Conservation (phyloP, 2,329 filamentous ascomycete genomes). For the Aureobasidium sp. region DNA sequence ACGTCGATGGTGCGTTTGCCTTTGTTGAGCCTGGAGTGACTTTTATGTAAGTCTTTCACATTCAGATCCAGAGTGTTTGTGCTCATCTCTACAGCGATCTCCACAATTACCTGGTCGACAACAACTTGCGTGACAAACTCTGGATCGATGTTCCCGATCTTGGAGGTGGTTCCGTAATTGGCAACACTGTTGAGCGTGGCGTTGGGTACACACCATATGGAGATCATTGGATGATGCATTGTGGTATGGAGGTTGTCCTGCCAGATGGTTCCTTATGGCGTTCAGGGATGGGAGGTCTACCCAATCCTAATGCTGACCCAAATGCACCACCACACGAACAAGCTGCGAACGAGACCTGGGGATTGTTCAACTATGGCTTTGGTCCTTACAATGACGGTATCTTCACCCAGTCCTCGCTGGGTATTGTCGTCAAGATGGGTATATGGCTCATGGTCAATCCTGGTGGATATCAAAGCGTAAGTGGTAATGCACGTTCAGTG, state of each 20-base stretch:
- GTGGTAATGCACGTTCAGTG: background rate
- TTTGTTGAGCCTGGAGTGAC: constrained; percentile 65
- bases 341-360: constrained; percentile 27
- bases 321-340: constrained; percentile 28
- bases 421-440: constrained; percentile 55
- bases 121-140: constrained; percentile 37
- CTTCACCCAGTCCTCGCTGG: constrained; percentile 40
- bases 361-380: constrained; percentile 40
- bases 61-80: background rate
- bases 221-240: constrained; percentile 52
- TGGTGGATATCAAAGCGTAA: constrained; percentile 47
- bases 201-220: constrained; percentile 45
- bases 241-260: constrained; percentile 49
- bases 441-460: constrained; percentile 62
- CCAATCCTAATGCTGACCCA: constrained; percentile 30
- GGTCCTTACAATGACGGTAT: constrained; percentile 42
- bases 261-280: constrained; percentile 43
- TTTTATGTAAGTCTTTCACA: constrained; percentile 39
- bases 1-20: constrained; percentile 54
- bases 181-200: constrained; percentile 56
- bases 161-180: constrained; percentile 56
- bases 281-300: constrained; percentile 47
- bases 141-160: constrained; percentile 56
- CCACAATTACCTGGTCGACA: constrained; percentile 54
- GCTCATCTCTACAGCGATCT: constrained; percentile 35